Percentiles rank a stretch among this genome's conserved stretches.
These are phyloP conservation scores for Agaricus subrufescens DNA, from an alignment of 768 basidiomycete species.

Conservation along the genomic window DNA sequence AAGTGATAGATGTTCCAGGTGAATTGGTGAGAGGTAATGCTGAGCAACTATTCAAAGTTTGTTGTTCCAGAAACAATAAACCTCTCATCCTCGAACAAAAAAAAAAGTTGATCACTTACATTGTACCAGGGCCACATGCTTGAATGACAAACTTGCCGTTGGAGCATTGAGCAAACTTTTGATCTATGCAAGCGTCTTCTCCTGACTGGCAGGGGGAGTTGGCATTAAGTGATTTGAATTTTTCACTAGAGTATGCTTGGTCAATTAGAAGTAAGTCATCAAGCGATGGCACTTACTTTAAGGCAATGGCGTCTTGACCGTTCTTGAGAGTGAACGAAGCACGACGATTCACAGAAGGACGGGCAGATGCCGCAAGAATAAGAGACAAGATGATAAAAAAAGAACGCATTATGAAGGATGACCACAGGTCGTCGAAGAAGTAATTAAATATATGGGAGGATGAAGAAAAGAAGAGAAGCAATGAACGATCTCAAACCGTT, in stretches of 20 bases:
- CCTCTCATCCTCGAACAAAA: not conserved
- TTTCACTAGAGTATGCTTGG: slow-evolving; percentile 18
- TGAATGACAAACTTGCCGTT: slow-evolving; percentile 36
- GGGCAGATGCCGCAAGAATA: slow-evolving; percentile 27
- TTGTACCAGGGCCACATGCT: slow-evolving; percentile 29
- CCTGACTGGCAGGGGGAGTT: slow-evolving; percentile 31
- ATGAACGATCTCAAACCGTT: slow-evolving; percentile 22
- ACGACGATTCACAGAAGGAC: slow-evolving; percentile 21
- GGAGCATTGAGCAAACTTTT: slow-evolving; percentile 53
- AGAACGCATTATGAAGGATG: slow-evolving; percentile 29
- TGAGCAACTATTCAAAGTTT: slow-evolving; percentile 28
- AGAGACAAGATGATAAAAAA: slow-evolving; percentile 31
- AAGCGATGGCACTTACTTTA: slow-evolving; percentile 29
- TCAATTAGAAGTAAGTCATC: not conserved
- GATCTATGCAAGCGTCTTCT: slow-evolving; percentile 44
- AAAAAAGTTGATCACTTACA: slow-evolving; percentile 20
- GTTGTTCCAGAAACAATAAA: slow-evolving; percentile 1
- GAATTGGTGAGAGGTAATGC: slow-evolving; percentile 49
- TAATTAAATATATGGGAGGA: slow-evolving; percentile 2
- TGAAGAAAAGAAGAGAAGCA: slow-evolving; percentile 6
- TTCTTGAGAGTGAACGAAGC: slow-evolving; percentile 31
- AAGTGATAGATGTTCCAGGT: slow-evolving; percentile 46
- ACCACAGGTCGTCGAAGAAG: slow-evolving; percentile 21
- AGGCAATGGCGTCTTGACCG: slow-evolving; percentile 35
- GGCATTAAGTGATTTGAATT: slow-evolving; percentile 29